These are phyloP conservation scores for Cystobasidium tubakii DNA, from an alignment of 768 basidiomycete genomes.

Conservation along the genomic window DNA sequence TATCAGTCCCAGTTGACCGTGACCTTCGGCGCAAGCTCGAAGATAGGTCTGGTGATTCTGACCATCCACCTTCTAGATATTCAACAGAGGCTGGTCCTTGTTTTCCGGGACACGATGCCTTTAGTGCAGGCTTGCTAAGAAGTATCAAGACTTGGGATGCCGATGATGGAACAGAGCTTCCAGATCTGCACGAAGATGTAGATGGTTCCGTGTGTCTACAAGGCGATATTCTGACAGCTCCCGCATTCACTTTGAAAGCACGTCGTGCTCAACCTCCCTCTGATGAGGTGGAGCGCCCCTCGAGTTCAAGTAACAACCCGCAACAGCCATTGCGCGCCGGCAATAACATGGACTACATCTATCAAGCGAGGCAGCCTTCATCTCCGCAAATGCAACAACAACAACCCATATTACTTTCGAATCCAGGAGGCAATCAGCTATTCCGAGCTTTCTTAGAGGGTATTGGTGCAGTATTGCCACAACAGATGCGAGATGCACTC, in stretches of 20 bases:
- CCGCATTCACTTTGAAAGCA: constrained; percentile 7
- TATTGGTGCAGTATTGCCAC: constrained; percentile 10
- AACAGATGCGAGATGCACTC: constrained; percentile 12
- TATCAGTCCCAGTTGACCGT: not conserved
- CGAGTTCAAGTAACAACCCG: not conserved
- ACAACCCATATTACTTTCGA: not conserved
- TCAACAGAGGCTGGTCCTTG: not conserved
- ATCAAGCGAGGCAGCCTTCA: not conserved
- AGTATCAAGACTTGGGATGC: constrained; percentile 1
- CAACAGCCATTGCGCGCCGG: not conserved
- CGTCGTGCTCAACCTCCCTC: not conserved
- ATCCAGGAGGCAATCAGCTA: constrained; percentile 7
- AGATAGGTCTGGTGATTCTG: constrained; percentile 19
- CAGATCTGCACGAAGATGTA: not conserved
- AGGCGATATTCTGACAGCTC: constrained; percentile 7
- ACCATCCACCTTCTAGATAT: constrained; percentile 9
- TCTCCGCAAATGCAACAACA: not conserved
- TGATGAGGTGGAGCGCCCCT: not conserved
- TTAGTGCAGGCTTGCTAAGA: constrained; percentile 10
- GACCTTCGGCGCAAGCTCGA: not conserved
- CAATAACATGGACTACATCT: not conserved
- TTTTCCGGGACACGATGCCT: constrained; percentile 25
- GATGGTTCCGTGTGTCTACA: not conserved
- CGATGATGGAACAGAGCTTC: not conserved
- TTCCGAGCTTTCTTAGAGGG: constrained; percentile 24